Conservation (phyloP, 106 monocot genomes). For the Platanthera zijinensis region DNA sequence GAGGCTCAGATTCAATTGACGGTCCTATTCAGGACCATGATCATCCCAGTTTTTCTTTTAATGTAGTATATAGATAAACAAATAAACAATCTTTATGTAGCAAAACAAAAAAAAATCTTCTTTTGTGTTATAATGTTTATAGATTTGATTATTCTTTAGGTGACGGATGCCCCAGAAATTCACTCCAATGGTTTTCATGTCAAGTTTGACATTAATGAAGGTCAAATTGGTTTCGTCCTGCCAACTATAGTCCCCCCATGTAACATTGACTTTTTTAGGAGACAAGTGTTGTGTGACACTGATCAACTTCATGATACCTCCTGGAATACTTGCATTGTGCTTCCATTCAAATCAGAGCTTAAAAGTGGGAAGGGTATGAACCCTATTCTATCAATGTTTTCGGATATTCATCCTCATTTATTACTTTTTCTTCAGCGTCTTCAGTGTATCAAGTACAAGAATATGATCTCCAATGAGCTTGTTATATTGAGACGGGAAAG, state of each 20-base stretch:
- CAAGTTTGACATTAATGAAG: constrained; percentile 59
- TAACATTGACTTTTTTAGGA: constrained; percentile 18
- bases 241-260: constrained; percentile 46
- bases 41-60: no score
- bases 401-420: constrained; percentile 53
- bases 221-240: constrained; percentile 62
- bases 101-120: no score
- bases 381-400: constrained; percentile 42
- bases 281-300: constrained; percentile 16
- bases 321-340: constrained; percentile 71
- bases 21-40: no score
- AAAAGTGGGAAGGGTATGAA: constrained; percentile 26
- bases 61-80: no score
- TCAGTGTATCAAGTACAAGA: constrained; percentile 44
- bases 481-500: constrained; percentile 34
- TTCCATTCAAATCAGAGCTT: constrained; percentile 41
- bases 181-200: constrained; percentile 75
- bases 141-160: constrained; percentile 16
- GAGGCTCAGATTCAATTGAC: no score
- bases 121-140: neutral
- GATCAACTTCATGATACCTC: constrained; percentile 13
- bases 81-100: no score
- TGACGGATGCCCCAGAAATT: constrained; percentile 69
- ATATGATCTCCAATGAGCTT: constrained; percentile 30
- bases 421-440: constrained; percentile 54